Percentiles rank a stretch among this genome's conserved stretches.
Evolutionary conservation across 495 filamentous ascomycete genomes (phyloP).

Genomic region (Penicillium fimorum): DNA sequence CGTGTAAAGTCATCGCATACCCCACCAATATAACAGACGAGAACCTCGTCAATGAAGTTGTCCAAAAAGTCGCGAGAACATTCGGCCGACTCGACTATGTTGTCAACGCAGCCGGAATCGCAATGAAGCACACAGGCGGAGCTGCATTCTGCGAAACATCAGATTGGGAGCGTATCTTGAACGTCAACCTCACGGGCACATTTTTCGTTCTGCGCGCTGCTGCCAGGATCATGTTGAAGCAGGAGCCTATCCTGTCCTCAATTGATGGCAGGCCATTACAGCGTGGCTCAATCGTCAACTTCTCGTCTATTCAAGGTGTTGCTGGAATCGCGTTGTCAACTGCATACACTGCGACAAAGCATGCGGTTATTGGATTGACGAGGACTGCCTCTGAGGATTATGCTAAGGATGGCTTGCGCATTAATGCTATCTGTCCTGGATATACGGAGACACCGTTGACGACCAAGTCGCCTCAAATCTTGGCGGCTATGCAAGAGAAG

Average conservation of each 20-base stretch:
- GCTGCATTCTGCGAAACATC: constrained; percentile 29
- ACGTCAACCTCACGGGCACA: constrained; percentile 42
- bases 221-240: constrained; percentile 39
- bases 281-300: constrained; percentile 43
- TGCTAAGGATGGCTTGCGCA: constrained; percentile 39
- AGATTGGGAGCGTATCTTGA: constrained; percentile 41
- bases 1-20: constrained; percentile 17
- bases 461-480: constrained; percentile 26
- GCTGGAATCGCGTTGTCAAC: constrained; percentile 28
- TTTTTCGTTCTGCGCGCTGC: constrained; percentile 44
- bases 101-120: constrained; percentile 43
- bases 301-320: constrained; percentile 43
- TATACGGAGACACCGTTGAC: constrained; percentile 45
- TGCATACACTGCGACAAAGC: constrained; percentile 37
- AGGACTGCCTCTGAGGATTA: constrained; percentile 44
- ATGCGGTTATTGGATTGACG: constrained; percentile 37
- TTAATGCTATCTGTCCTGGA: constrained; percentile 48
- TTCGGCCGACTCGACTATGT: constrained; percentile 47
- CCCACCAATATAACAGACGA: constrained; percentile 35
- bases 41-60: constrained; percentile 30
- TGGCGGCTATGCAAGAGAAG: constrained; percentile 22
- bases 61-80: constrained; percentile 21
- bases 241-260: constrained; percentile 35
- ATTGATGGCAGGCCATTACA: constrained; percentile 26
- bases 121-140: constrained; percentile 33